Evolutionary conservation across 2,329 filamentous ascomycete genomes (phyloP).

Genomic region (Xylaria sp.): DNA sequence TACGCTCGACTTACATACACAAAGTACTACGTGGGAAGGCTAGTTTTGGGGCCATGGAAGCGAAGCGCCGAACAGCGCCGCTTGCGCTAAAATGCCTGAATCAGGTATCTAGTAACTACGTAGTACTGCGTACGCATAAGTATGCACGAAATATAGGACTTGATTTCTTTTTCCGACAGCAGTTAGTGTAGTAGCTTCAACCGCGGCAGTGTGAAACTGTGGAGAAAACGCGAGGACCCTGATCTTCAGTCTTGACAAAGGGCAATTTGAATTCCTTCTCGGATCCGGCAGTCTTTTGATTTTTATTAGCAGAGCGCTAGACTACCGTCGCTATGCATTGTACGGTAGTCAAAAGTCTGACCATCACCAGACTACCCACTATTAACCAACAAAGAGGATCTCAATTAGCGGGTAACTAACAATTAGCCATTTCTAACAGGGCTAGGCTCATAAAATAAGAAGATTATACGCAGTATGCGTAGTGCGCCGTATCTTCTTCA

Average conservation of each 20-base stretch:
- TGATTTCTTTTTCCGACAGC: background rate
- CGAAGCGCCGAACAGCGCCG: conserved; percentile 10
- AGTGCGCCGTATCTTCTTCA: background rate
- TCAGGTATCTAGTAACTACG: too few species aligned
- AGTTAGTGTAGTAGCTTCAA: conserved; percentile 15
- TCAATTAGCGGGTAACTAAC: too few species aligned
- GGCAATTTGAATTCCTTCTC: conserved; percentile 25
- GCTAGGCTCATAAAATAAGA: too few species aligned
- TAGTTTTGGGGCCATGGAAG: conserved; percentile 8
- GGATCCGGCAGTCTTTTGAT: background rate
- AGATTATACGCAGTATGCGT: too few species aligned
- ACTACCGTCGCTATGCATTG: background rate
- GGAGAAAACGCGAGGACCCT: conserved; percentile 10
- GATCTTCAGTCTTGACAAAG: conserved; percentile 1
- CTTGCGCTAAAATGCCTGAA: background rate
- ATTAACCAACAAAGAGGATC: background rate
- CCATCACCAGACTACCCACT: background rate
- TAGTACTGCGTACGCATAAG: too few species aligned
- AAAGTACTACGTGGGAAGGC: too few species aligned
- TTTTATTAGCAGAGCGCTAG: conserved; percentile 5
- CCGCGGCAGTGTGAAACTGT: background rate
- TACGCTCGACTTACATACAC: background rate
- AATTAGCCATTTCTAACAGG: background rate
- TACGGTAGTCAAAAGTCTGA: background rate
- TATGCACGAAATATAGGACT: background rate